A percentile compares a stretch with the other conserved stretches of the same genome.
Evolutionary conservation across 2,329 filamentous ascomycete genomes (phyloP).

Genomic region (Epichloe glyceriae): DNA sequence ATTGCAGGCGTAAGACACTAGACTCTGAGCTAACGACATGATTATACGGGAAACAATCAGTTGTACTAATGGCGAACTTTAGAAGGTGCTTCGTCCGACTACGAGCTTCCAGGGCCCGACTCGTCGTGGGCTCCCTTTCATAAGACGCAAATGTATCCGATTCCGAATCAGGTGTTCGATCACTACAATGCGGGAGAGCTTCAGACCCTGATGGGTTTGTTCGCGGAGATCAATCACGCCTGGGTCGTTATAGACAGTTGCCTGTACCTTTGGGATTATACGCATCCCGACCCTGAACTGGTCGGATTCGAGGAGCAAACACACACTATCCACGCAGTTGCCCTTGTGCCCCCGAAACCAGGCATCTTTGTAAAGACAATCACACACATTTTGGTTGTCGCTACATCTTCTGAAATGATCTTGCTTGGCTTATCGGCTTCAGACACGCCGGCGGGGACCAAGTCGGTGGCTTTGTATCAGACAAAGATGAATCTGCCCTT

Average conservation of each 20-base stretch:
- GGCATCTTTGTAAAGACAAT: constrained; percentile 82
- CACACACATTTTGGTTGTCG: constrained; percentile 77
- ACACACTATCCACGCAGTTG: constrained; percentile 82
- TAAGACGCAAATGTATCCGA: constrained; percentile 71
- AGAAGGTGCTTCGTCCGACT: constrained; percentile 88
- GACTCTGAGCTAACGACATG: neutral
- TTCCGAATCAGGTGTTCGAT: constrained; percentile 84
- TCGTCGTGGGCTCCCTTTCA: constrained; percentile 81
- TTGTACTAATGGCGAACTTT: constrained; percentile 14
- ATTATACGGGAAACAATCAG: neutral
- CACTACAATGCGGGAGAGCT: constrained; percentile 83
- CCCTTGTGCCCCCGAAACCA: constrained; percentile 71
- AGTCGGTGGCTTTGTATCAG: constrained; percentile 67
- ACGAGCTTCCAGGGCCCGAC: constrained; percentile 59
- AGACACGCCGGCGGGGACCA: constrained; percentile 54
- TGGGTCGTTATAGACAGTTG: constrained; percentile 95
- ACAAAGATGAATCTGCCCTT: constrained; percentile 75
- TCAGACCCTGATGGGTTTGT: constrained; percentile 86
- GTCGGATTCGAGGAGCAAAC: constrained; percentile 85
- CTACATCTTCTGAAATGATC: constrained; percentile 73
- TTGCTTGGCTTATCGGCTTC: constrained; percentile 71
- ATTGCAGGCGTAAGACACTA: constrained; percentile 63
- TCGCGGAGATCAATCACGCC: constrained; percentile 86
- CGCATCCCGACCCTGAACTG: constrained; percentile 76
- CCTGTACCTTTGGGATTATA: constrained; percentile 96